These are phyloP conservation scores for Epichloe scottii DNA, from an alignment of 2,329 filamentous ascomycete species.

Conservation along the genomic window DNA sequence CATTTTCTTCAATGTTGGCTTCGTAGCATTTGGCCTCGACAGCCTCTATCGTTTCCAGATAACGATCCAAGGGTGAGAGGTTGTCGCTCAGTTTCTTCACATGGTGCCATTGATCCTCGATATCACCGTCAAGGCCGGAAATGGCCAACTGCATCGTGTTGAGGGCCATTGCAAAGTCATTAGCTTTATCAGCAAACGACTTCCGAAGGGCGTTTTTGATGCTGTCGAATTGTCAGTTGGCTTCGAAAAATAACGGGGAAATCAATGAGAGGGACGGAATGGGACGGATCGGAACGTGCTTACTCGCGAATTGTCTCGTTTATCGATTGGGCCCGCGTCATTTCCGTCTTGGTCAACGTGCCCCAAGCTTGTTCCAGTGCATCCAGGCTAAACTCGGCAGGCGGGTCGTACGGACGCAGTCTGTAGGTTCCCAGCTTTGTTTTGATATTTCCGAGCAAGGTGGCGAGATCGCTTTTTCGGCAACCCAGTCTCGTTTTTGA, in stretches of 20 bases:
- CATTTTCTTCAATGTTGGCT: slow-evolving; percentile 98
- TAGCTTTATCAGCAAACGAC: slow-evolving; percentile 94
- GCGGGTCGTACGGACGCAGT: slow-evolving; percentile 80
- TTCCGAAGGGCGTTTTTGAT: slow-evolving; percentile 92
- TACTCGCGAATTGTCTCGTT: slow-evolving; percentile 96
- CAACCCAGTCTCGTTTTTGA: slow-evolving; percentile 89
- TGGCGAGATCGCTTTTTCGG: slow-evolving; percentile 89
- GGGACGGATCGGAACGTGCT: slow-evolving; percentile 19
- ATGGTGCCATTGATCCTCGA: slow-evolving; percentile 86
- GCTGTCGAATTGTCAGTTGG: slow-evolving; percentile 28
- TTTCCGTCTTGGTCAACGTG: slow-evolving; percentile 68
- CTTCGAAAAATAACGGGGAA: not conserved
- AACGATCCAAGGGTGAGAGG: slow-evolving; percentile 78
- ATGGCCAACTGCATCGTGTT: slow-evolving; percentile 93
- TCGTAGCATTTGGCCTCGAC: slow-evolving; percentile 84
- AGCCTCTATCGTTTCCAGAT: slow-evolving; percentile 73
- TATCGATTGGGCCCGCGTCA: slow-evolving; percentile 80
- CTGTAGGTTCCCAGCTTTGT: slow-evolving; percentile 95
- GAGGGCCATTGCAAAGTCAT: slow-evolving; percentile 89
- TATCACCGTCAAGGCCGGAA: slow-evolving; percentile 91
- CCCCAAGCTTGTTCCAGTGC: slow-evolving; percentile 75
- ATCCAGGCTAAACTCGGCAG: slow-evolving; percentile 68
- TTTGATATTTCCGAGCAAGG: slow-evolving; percentile 93
- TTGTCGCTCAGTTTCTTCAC: slow-evolving; percentile 77
- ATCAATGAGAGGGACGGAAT: not conserved